phyloP scores from a whole-genome alignment of 768 basidiomycete genomes.

The Gloeopeniophorella convolvens region DNA sequence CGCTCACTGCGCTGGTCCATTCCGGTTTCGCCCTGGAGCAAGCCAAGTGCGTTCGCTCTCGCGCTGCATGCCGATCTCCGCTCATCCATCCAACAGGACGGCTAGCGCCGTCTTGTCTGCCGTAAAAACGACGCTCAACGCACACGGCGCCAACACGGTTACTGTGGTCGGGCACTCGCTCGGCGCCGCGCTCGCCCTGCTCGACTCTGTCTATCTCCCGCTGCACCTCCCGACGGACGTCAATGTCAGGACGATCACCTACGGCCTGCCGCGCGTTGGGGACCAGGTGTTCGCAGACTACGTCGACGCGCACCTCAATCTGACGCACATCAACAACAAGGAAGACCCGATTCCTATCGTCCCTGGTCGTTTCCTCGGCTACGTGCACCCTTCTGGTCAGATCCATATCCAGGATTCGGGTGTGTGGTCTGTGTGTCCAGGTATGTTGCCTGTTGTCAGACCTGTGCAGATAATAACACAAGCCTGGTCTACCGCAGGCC shows the following conservation, averaged over 20 bases:
- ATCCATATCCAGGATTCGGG: conserved; percentile 41
- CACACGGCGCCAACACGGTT: conserved; percentile 34
- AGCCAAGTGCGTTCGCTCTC: no score
- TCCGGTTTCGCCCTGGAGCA: no score
- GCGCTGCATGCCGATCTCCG: no score
- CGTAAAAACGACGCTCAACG: conserved; percentile 33
- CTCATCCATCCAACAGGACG: no score
- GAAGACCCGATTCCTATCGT: conserved; percentile 46
- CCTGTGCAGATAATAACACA: no score
- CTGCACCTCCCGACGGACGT: conserved; percentile 24
- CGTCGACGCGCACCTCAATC: conserved; percentile 21
- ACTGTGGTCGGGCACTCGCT: conserved; percentile 34
- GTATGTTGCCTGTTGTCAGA: no score
- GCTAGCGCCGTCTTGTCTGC: conserved; percentile 36
- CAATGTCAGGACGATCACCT: conserved; percentile 38
- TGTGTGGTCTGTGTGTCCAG: conserved; percentile 37
- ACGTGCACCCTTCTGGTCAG: conserved; percentile 45
- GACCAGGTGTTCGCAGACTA: conserved; percentile 30
- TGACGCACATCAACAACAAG: conserved; percentile 33
- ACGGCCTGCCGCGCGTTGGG: conserved; percentile 42
- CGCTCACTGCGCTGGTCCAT: no score
- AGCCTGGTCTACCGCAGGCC: no score
- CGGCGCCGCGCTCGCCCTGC: conserved; percentile 26
- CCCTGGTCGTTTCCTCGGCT: conserved; percentile 45
- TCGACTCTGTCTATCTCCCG: conserved; percentile 25